Evolutionary conservation across 2,329 filamentous ascomycete genomes (phyloP), one percentile per base, ranked within the genome.

Genomic region (Macroventuria anomochaeta): DNA sequence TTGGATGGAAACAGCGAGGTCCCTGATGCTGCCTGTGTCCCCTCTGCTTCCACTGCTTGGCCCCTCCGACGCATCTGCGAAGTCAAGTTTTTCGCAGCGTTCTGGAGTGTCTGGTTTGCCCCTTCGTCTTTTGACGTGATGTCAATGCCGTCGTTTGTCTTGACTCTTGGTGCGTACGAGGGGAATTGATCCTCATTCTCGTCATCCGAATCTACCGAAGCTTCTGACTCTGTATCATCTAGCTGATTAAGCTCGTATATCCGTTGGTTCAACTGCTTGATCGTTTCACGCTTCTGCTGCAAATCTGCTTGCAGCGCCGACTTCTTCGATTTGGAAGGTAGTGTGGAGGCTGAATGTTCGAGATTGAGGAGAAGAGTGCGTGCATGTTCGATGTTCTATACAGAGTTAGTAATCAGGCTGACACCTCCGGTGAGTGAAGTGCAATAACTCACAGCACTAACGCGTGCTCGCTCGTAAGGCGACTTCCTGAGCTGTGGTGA

Each of bases 381-480:
- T 17, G 90, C 89, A 70, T 89, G 85, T 61, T 89, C 84, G 56
- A 93, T 79, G 65, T 91, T 93, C 85, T 90, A 10, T 15, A 7
- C 1, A 20, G 7, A 12, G 15, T 38, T 26, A 40, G 28, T 12
- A 3, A 11, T 18, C 12, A 38, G 33, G 8, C 13, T 29, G 11
- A 3, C 25, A 11, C 8, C 20, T 13, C 4, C 6, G 18, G n/a
- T 18, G 8, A 7, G n/a, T 15, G 8, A 15, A 11, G 33, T 2
- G 7, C 7, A 15, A 20, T 2, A 10, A 39, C 79, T 57, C 77
- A 85, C 83, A 59, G 81, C 80, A 61, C 76, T 76, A 25, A 81
- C 79, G 65, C 83, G 85, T 58, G 81, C 80, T 55, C 89, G 82
- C 75, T 91, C 88, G 66, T 85, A 88, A 65, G 84, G 85, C 61